Evolutionary conservation across 306 rosid species (phyloP), one percentile per base, ranked within the genome.

Genomic region (Coriaria nepalensis): DNA sequence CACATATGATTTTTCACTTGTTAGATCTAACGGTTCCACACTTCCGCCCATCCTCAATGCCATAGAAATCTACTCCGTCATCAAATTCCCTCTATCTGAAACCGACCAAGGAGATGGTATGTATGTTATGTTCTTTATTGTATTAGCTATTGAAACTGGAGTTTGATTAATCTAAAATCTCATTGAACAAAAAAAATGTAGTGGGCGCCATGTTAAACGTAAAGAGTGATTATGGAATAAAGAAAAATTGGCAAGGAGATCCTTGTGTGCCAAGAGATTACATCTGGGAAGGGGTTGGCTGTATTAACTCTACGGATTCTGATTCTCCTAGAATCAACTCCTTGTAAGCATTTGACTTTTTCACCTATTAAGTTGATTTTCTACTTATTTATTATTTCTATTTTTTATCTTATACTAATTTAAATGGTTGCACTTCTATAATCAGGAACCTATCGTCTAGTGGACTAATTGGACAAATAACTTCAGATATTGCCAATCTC

Each of bases 1-100:
- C 48, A 35, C 8, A 5, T 36, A 39, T 4, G 9, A 0, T 0
- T 8, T 69, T 48, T 64, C 55, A 6, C 1, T 73, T 13, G 7
- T 36, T 35, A 53, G 50, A 37, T 47, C 57, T 14, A 34, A 39
- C n/a, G 56, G 45, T 35, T 76, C 80, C 10, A 67, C 74, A 0
- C 80, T 13, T 35, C 74, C 80, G 14, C 83, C 88, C 4, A 71
- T 80, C 35, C 54, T 80, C 40, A 80, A 80, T 47, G 88, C 74
- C 34, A 5, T 72, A 50, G 83, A 79, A 60, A 39, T 76, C 44
- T 79, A 72, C 49, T 0, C 37, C 4, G 40, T 34, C 0, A 52
- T 39, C 34, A 64, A 68, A 8, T 49, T 70, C 49, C 43, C 57
- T 12, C 55, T 72, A 2, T 13, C n/a, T 35, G 68, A 66, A 50